Percentiles rank a stretch among this genome's conserved stretches.
Evolutionary conservation across 345 rosid species (phyloP).

Genomic region (Acer yangbiense): DNA sequence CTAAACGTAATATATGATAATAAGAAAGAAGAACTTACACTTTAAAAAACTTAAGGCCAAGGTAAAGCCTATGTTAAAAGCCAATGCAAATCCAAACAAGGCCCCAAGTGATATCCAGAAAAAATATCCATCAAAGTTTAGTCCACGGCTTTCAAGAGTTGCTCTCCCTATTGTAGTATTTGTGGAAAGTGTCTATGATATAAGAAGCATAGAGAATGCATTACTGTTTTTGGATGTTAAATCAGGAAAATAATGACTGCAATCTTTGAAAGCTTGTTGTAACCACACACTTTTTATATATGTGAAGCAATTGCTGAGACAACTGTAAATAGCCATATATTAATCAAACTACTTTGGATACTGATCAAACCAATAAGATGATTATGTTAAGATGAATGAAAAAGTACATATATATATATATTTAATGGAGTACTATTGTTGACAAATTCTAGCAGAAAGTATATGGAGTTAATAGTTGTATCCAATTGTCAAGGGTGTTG

Average conservation of each 20-base stretch:
- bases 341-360: too few relatives aligned
- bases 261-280: too few relatives aligned
- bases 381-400: too few relatives aligned
- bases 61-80: conserved; percentile 63
- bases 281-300: too few relatives aligned
- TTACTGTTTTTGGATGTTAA: neutral
- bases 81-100: conserved; percentile 53
- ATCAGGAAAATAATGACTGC: neutral
- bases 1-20: neutral
- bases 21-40: conserved; percentile 40
- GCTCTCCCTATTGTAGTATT: conserved; percentile 55
- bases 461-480: too few relatives aligned
- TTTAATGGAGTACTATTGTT: too few relatives aligned
- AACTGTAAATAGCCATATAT: too few relatives aligned
- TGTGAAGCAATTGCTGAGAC: too few relatives aligned
- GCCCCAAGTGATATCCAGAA: conserved; percentile 74
- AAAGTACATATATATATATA: too few relatives aligned
- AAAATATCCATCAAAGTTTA: conserved; percentile 50
- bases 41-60: conserved; percentile 69
- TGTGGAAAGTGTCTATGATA: conserved; percentile 37
- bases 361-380: too few relatives aligned
- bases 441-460: too few relatives aligned
- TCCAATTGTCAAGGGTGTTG: too few relatives aligned
- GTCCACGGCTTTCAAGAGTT: conserved; percentile 58
- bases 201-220: neutral